These are phyloP conservation scores for Amylocystis lapponica DNA, from an alignment of 768 basidiomycete genomes.

Conservation along the genomic window DNA sequence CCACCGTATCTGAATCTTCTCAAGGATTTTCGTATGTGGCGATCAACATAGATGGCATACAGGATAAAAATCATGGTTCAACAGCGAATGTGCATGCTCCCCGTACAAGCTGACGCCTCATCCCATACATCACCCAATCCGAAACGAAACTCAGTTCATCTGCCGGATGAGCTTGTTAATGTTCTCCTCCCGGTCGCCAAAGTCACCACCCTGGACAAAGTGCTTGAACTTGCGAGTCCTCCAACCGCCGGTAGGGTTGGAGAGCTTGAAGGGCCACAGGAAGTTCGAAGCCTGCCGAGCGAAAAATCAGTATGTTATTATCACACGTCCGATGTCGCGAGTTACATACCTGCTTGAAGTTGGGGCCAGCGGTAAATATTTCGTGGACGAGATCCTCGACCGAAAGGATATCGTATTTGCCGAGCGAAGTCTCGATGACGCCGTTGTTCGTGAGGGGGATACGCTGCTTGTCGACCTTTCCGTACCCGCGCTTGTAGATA, in stretches of 20 bases:
- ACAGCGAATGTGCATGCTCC: too few relatives aligned
- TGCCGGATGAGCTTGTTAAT: constrained; percentile 97
- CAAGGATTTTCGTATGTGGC: too few relatives aligned
- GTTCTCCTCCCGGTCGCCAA: constrained; percentile 93
- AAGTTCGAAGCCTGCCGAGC: constrained; percentile 79
- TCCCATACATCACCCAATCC: too few relatives aligned
- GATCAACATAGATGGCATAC: too few relatives aligned
- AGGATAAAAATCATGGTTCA: too few relatives aligned
- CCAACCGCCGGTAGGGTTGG: constrained; percentile 99
- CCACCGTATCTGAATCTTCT: too few relatives aligned
- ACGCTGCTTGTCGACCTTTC: constrained; percentile 96
- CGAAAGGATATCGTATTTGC: constrained; percentile 93
- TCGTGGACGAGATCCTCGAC: constrained; percentile 98
- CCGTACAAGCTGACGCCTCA: too few relatives aligned
- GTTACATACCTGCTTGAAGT: constrained; percentile 90
- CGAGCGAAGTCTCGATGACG: constrained; percentile 85
- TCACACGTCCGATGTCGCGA: neutral
- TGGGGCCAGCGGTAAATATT: constrained; percentile 90
- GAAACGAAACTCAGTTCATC: constrained; percentile 77
- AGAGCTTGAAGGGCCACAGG: constrained; percentile 99
- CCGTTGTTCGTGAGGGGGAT: constrained; percentile 92
- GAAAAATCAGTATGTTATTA: constrained; percentile 3
- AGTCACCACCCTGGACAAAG: constrained; percentile 94
- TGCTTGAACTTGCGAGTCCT: constrained; percentile 97
- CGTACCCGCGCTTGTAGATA: constrained; percentile 99